These are phyloP conservation scores for Priceomyces haplophilus DNA, from an alignment of 805 yeast species.

Conservation along the genomic window DNA sequence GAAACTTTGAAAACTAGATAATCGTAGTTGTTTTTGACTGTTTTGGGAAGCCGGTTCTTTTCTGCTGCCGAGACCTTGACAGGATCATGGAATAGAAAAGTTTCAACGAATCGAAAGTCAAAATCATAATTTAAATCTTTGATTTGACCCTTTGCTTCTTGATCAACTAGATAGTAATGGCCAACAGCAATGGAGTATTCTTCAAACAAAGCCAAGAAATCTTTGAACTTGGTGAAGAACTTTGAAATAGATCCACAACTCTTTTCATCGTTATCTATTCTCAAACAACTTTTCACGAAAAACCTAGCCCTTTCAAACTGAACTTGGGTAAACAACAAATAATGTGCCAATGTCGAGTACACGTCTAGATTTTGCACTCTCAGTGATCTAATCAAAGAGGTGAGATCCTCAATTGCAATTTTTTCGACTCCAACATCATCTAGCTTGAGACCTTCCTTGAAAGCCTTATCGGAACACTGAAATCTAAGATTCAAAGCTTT, in stretches of 20 bases:
- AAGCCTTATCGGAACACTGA: conserved; percentile 20
- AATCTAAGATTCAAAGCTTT: conserved; percentile 32
- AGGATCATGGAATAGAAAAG: conserved; percentile 24
- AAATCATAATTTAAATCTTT: conserved; percentile 16
- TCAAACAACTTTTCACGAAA: conserved; percentile 64
- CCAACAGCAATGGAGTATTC: conserved; percentile 40
- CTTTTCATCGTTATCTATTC: conserved; percentile 69
- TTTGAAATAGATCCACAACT: conserved; percentile 58
- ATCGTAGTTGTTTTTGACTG: conserved; percentile 40
- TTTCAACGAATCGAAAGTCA: conserved; percentile 20
- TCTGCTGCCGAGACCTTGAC: conserved; percentile 29
- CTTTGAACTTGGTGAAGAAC: conserved; percentile 45
- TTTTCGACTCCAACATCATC: conserved; percentile 9
- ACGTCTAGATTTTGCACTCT: conserved; percentile 23
- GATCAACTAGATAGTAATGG: conserved; percentile 20
- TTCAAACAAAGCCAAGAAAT: conserved; percentile 37
- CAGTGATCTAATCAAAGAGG: conserved; percentile 24
- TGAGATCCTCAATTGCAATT: conserved; percentile 22
- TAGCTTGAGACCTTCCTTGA: conserved; percentile 1
- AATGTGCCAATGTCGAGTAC: conserved; percentile 26
- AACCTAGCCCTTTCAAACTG: conserved; percentile 52
- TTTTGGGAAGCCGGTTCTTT: conserved; percentile 21
- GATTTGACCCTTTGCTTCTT: conserved; percentile 24
- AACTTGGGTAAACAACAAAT: conserved; percentile 46
- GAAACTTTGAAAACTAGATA: conserved; percentile 38